Base-by-base conservation (phyloP, 768 basidiomycete species). In the Cystobasidium tubakii region DNA sequence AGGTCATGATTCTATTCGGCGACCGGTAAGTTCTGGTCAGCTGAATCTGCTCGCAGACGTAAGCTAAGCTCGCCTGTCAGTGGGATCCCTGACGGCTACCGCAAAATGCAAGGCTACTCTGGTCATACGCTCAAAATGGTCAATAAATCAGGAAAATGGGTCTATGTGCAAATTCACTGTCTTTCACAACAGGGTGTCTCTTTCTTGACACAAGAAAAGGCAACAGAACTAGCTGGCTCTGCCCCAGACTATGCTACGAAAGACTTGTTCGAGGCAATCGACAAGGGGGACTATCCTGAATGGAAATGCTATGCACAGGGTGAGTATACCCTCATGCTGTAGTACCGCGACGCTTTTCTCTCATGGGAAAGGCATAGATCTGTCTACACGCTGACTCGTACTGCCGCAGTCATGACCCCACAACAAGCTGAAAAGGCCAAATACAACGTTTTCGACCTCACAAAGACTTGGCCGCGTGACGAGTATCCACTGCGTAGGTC, bases 31-130 rank as follows among this genome's bases (percentile, higher is more conserved):
- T 21, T n/a, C 21, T 9, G n/a, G 10, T 17, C 12, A 21, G 3
- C 21, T 6, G 46, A 21, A 12, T 19, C 12, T 21, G 46, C 21
- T 6, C 15, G 39, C 39, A 6, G 39, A 6, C 6, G 15, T 15
- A 15, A 39, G 15, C 39, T 39, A 6, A 39, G 7, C 15, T 39
- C 15, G 7, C 6, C 39, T 39, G 15, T 39, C 39, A 81, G 83
- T 75, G 83, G 83, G 50, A 82, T 82, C 46, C 83, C 83, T 31
- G 66, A 80, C 23, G 77, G 78, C 23, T 93, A 84, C 83, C 88
- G 90, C 82, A 84, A 88, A 74, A 84, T 87, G 87, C 91, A 97
- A 82, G 94, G 92, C 1, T 96, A 93, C 84, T 90, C 90, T 63
- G 83, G 83, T 3, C 83, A 84, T 78, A 83, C 83, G 12, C 79